Conservation (phyloP, 257 asterid genomes). For the Salvia miltiorrhiza region DNA sequence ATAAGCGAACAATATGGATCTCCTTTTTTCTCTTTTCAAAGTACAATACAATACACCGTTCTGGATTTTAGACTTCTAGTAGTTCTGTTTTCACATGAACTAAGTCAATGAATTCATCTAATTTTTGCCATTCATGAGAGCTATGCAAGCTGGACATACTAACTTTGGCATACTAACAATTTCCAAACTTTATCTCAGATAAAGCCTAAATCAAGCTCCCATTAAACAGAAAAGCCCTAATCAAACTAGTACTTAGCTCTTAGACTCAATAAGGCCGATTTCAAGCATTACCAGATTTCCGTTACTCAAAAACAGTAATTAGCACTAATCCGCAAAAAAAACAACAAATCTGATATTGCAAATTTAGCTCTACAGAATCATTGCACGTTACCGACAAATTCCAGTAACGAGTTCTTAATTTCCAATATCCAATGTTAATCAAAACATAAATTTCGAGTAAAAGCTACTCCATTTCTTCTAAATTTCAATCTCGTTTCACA, state of each 20-base stretch:
- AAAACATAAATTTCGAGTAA: not conserved
- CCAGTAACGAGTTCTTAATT: not conserved
- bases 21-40: not conserved
- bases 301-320: not conserved
- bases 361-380: slow-evolving; percentile 1
- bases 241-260: not conserved
- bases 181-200: not conserved
- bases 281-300: slow-evolving; percentile 1
- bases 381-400: not conserved
- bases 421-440: not conserved
- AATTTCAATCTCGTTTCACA: not conserved
- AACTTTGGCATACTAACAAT: not conserved
- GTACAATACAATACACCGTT: not conserved
- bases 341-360: not conserved
- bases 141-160: not conserved
- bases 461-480: not conserved
- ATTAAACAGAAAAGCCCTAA: not conserved
- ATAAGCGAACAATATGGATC: not conserved
- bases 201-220: slow-evolving; percentile 14
- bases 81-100: not conserved
- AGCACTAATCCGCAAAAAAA: not conserved
- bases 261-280: not conserved
- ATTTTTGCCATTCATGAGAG: not conserved
- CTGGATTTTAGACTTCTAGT: not conserved
- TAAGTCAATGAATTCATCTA: not conserved